Evolutionary conservation across 306 rosid genomes (phyloP), one percentile per base, ranked within the genome.

Genomic region (Phaseolus lunatus): DNA sequence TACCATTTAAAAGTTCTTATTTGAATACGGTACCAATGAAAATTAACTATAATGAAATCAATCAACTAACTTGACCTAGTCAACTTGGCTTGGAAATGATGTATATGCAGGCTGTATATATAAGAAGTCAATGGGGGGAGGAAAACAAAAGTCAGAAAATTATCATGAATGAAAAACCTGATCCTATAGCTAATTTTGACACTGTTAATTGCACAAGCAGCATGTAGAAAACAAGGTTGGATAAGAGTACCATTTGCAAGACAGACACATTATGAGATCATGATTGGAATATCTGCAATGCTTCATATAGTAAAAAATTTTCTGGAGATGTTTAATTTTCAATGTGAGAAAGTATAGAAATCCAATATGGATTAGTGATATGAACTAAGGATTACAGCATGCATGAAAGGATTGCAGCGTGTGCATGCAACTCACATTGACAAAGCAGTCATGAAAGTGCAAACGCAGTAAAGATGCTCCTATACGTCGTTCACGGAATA

Each of bases 401-500:
- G 63, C 63, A 56, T 11, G n/a, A 54, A 54, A 54, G 11, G 1
- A 54, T 9, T n/a, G n/a, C n/a, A n/a, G 33, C 9, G 24, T 54
- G 2, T 52, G 58, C 23, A 23, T 11, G 14, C 26, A 57, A 58
- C 66, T 58, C 66, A 58, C 66, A 58, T 58, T 58, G 66, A 58
- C 66, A 58, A 58, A 58, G 29, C 66, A 58, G 20, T 58, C 66
- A 58, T 58, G 66, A 37, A 58, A 58, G 35, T 58, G 66, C 41
- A 58, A 26, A 27, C 66, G 66, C 7, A 58, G 66, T 58, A 58
- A 58, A 27, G 66, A 58, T 2, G 66, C 66, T 27, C 66, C 66
- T 9, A 58, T 14, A 2, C 66, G 66, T 0, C 39, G 62, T 53
- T 80, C 78, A 45, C 59, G 39, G 13, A 22, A 31, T 7, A 80